Percentiles rank a stretch among this genome's conserved stretches.
phyloP scores from a whole-genome alignment of 2,329 filamentous ascomycete genomes.

The Emericellopsis atlantica region DNA sequence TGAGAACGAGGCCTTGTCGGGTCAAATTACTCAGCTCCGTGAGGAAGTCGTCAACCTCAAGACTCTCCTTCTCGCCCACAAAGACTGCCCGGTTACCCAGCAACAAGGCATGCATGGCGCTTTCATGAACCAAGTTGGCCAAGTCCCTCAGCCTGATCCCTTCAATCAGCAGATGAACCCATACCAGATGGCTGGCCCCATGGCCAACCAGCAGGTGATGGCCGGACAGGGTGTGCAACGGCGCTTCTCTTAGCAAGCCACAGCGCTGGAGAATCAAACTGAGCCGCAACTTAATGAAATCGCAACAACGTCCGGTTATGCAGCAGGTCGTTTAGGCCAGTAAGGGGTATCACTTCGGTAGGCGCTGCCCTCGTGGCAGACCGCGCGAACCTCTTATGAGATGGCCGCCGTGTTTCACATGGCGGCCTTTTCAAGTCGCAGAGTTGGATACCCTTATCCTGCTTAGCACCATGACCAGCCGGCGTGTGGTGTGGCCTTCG shows the following conservation, averaged over 20 bases:
- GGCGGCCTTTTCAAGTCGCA: too few species aligned
- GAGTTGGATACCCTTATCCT: too few species aligned
- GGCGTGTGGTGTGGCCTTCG: too few species aligned
- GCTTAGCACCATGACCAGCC: too few species aligned
- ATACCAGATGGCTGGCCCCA: conserved; percentile 42
- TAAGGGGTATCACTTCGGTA: too few species aligned
- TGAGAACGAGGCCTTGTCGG: conserved; percentile 79
- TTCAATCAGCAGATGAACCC: conserved; percentile 45
- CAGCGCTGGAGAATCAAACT: not conserved
- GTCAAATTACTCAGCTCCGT: conserved; percentile 70
- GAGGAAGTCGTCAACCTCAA: conserved; percentile 95
- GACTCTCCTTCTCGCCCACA: conserved; percentile 83
- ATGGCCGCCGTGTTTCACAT: too few species aligned
- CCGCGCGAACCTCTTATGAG: too few species aligned
- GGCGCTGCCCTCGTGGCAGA: too few species aligned
- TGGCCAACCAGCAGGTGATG: conserved; percentile 40
- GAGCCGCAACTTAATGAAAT: not conserved
- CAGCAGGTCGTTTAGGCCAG: too few species aligned
- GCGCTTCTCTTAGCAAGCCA: conserved; percentile 36
- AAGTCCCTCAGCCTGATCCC: conserved; percentile 20
- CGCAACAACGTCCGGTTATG: too few species aligned
- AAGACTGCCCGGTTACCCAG: conserved; percentile 88
- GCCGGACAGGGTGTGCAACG: conserved; percentile 41
- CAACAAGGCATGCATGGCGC: conserved; percentile 54
- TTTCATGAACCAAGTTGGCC: conserved; percentile 41